Evolutionary conservation across 2,329 filamentous ascomycete species (phyloP), one percentile per base, ranked within the genome.

Genomic region (Aspergillus texensis): DNA sequence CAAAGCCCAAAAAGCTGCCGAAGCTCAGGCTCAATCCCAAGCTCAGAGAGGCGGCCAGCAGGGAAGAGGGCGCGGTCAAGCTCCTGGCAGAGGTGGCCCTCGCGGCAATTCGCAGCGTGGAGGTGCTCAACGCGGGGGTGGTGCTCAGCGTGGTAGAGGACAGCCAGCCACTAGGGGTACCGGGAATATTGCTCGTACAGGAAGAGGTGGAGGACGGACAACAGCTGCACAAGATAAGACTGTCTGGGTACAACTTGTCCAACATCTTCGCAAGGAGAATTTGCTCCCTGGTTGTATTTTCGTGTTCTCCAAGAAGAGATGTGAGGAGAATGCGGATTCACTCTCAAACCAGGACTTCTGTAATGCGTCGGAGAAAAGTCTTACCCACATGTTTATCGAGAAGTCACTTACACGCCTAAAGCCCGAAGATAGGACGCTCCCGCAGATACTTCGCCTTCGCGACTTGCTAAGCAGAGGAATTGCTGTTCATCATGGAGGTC

Each of bases 251-350:
- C 92, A 97, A 73, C 86, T 99, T 45, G 93, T 99, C 3, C 92
- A 96, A 72, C 93, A 92, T 78, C 84, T 99, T 60, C 92, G 89
- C 71, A 97, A 96, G 77, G 88, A 93, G 58, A 92, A 88, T 56
- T 84, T 99, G 4, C 86, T 99, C 4, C 95, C 95, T 0, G 93
- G 91, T 10, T 98, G 94, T 76, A 96, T 99, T 69, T 99, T 99
- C 74, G 94, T 99, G 61, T 99, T 99, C 78, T 99, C 95, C 3
- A 99, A 98, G 81, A 97, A 95, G 79, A 86, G 95, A 58, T 98
- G 95, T 72, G 95, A 99, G 77, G 93, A 98, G 75, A 99, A 98
- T 75, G 95, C 95, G 0, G 93, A 97, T 75, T 94, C 95, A 0
- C 83, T 99, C 26, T 94, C 92, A 65, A 98, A 97, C 73, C 90